These are phyloP conservation scores for Haplosporangium sp. DNA, from an alignment of 371 early-diverging fungal species.

Conservation along the genomic window DNA sequence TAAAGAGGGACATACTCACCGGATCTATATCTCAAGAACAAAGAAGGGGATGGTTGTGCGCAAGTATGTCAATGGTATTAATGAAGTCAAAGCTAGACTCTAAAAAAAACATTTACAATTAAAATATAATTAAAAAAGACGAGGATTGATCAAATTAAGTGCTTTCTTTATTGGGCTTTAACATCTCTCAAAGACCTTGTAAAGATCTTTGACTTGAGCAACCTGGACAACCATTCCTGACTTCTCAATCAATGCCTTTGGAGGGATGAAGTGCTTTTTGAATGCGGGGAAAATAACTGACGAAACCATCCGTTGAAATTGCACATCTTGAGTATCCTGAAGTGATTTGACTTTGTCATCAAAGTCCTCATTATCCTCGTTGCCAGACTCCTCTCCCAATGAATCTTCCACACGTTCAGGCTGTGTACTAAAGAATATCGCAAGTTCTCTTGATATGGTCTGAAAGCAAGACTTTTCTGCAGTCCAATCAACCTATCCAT, in stretches of 20 bases:
- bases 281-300: constrained; percentile 80
- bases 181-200: constrained; percentile 94
- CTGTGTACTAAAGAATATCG: constrained; percentile 82
- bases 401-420: constrained; percentile 56
- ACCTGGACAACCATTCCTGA: constrained; percentile 73
- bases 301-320: constrained; percentile 45
- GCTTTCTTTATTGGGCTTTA: constrained; percentile 29
- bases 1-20: constrained; percentile 29
- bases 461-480: constrained; percentile 85
- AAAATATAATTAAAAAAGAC: neutral
- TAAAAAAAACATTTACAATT: neutral
- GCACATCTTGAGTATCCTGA: constrained; percentile 35
- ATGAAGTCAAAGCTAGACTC: constrained; percentile 41
- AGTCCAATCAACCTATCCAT: constrained; percentile 83
- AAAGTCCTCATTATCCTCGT: constrained; percentile 17
- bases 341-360: constrained; percentile 31
- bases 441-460: constrained; percentile 76
- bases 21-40: constrained; percentile 35
- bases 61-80: constrained; percentile 37
- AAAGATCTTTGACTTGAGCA: constrained; percentile 88
- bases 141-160: constrained; percentile 6
- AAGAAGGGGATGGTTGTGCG: constrained; percentile 52
- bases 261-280: constrained; percentile 74
- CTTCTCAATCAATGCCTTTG: constrained; percentile 63
- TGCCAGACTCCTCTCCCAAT: neutral